Base-by-base conservation (phyloP, 2,329 filamentous ascomycete genomes). In the Purpureocillium lavendulum region DNA sequence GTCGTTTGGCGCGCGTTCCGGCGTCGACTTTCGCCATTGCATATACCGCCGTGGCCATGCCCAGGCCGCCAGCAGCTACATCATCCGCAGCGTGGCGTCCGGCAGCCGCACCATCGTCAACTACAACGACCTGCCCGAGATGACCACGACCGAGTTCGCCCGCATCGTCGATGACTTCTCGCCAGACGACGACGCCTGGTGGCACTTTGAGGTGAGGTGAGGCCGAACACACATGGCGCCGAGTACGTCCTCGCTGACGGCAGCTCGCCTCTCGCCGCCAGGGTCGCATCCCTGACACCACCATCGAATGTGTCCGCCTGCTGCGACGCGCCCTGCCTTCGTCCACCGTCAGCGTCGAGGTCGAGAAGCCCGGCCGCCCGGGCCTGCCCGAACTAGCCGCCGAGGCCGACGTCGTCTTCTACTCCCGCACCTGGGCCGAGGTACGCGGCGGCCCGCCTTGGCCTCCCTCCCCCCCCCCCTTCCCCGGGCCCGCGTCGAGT, bases 351-450 rank as follows among this genome's bases (percentile, higher is more conserved):
- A 87, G 82, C 55, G 76, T 87, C 39, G 84, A 87, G 58, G 64
- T 83, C 32, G 83, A 87, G 61, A 87, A 84, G 55, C 82, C 82
- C 2, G 69, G 67, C 11, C 71, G 83, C 10, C 56, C 60, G 21
- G 80, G 78, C 3, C 65, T 87, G 40, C 60, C 66, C 36, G 65
- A 73, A 21, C 67, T 86, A 35, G 80, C 80, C 18, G 64, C 65
- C 30, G 66, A 72, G 48, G 82, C 80, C 17, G 78, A 87, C 52
- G 71, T 84, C 14, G 75, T 87, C n/a, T 85, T 87, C 56, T 87
- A 82, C 60, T 84, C 82, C 11, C 75, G 71, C 50, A 69, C 67
- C 37, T 87, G 83, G 82, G 82, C 82, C 43, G 71, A 80, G 65
- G 80, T 82, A 60, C 59, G 58, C 48, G 34, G 35, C 30, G 29